phyloP scores from a whole-genome alignment of 2,329 filamentous ascomycete genomes.

The Colletotrichum scovillei region DNA sequence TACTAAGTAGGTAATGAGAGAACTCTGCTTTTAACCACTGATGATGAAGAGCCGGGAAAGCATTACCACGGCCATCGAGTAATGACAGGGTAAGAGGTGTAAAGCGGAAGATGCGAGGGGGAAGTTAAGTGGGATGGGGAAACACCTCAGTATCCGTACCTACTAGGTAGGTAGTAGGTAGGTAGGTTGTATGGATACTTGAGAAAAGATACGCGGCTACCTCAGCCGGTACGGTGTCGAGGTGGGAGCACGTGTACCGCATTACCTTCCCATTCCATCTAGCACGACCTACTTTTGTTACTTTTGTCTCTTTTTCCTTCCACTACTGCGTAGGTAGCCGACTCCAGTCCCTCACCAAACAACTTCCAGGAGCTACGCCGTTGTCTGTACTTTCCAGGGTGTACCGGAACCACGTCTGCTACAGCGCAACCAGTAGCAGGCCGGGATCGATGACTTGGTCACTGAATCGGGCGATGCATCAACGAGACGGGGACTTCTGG shows the following conservation, averaged over 20 bases:
- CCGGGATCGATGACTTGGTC: constrained; percentile 24
- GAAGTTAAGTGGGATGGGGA: constrained; percentile 1
- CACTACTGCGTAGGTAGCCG: not conserved
- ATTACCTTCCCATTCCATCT: not conserved
- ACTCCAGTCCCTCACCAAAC: not conserved
- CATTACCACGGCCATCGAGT: constrained; percentile 3
- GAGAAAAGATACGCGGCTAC: constrained; percentile 1
- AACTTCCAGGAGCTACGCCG: not conserved
- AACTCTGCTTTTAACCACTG: not conserved
- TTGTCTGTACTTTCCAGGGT: not conserved
- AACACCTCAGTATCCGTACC: not conserved
- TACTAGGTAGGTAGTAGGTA: too few relatives aligned
- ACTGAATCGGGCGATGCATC: constrained; percentile 26
- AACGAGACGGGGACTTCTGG: constrained; percentile 7
- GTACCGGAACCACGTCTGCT: not conserved
- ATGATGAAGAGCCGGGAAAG: not conserved
- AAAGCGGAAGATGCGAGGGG: not conserved
- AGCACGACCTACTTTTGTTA: not conserved
- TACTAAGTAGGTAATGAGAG: not conserved
- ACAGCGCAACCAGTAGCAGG: not conserved
- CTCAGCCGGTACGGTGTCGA: constrained; percentile 13
- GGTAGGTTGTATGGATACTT: not conserved
- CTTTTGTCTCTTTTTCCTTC: not conserved
- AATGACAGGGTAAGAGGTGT: not conserved
- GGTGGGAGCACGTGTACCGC: constrained; percentile 28